phyloP scores from a whole-genome alignment of 768 basidiomycete genomes.

The Podaxis carcinomalis region DNA sequence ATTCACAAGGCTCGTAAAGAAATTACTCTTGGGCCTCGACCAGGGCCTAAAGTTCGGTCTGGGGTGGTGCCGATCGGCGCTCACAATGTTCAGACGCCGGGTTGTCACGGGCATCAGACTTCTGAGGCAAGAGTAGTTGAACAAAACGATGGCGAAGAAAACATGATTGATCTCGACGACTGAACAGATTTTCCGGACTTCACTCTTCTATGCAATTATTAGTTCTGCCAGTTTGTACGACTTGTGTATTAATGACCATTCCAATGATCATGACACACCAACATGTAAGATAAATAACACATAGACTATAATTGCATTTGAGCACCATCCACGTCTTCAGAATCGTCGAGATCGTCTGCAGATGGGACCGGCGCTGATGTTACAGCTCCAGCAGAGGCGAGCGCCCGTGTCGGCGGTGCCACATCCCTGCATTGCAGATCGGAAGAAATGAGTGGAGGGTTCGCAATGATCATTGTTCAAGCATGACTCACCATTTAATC shows the following conservation, averaged over 20 bases:
- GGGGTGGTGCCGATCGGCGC: conserved; percentile 38
- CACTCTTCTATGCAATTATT: too few species aligned
- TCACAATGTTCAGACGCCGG: conserved; percentile 13
- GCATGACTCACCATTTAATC: conserved; percentile 70
- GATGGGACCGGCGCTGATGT: conserved; percentile 73
- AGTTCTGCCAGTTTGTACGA: not conserved
- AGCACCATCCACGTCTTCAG: conserved; percentile 22
- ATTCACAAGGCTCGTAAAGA: conserved; percentile 46
- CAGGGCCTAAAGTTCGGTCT: conserved; percentile 61
- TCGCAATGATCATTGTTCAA: not conserved
- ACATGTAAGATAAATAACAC: not conserved
- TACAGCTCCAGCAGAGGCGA: conserved; percentile 52
- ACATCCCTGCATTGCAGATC: conserved; percentile 52
- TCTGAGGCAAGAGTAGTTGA: not conserved
- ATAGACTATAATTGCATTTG: conserved; percentile 2
- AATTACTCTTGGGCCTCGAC: conserved; percentile 57
- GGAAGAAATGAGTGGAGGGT: not conserved
- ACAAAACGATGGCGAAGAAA: conserved; percentile 16
- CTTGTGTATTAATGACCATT: not conserved
- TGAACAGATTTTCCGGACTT: conserved; percentile 10
- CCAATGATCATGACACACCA: not conserved
- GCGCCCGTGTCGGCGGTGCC: conserved; percentile 35
- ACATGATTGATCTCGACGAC: conserved; percentile 44
- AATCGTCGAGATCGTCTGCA: conserved; percentile 57
- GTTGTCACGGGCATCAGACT: not conserved